These are phyloP conservation scores for Colletotrichum nymphaeae DNA, from an alignment of 2,329 filamentous ascomycete genomes.

Conservation along the genomic window DNA sequence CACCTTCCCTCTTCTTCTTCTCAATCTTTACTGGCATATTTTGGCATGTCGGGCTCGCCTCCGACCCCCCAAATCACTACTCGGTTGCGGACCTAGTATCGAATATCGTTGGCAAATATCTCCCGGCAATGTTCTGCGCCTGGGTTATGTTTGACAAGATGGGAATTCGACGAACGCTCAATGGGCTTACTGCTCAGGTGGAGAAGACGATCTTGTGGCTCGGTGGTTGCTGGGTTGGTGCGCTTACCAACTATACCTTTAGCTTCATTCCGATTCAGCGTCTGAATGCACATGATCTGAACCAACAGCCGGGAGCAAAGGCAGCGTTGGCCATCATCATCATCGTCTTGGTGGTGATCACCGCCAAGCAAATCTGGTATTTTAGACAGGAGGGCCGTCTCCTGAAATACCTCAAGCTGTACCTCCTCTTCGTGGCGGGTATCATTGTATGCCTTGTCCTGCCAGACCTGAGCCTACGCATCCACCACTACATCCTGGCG, in stretches of 20 bases:
- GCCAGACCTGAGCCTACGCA: slow-evolving; percentile 83
- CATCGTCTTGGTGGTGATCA: slow-evolving; percentile 74
- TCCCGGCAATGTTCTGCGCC: slow-evolving; percentile 88
- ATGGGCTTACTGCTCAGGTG: slow-evolving; percentile 81
- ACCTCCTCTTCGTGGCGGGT: slow-evolving; percentile 73
- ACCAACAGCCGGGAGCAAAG: slow-evolving; percentile 89
- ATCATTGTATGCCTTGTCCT: slow-evolving; percentile 78
- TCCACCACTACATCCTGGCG: slow-evolving; percentile 95
- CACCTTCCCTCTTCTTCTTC: slow-evolving; percentile 85
- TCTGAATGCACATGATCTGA: slow-evolving; percentile 89
- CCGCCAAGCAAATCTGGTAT: slow-evolving; percentile 82
- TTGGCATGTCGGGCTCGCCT: slow-evolving; percentile 89
- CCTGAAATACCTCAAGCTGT: slow-evolving; percentile 81
- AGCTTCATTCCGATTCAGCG: slow-evolving; percentile 93
- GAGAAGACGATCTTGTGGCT: slow-evolving; percentile 94
- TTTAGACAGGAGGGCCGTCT: slow-evolving; percentile 88
- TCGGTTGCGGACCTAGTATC: slow-evolving; percentile 80
- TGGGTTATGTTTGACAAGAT: slow-evolving; percentile 91
- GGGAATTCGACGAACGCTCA: slow-evolving; percentile 77
- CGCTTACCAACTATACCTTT: slow-evolving; percentile 94
- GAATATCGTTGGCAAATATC: slow-evolving; percentile 80
- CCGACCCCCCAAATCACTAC: slow-evolving; percentile 80
- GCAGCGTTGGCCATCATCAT: slow-evolving; percentile 85
- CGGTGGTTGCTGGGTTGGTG: slow-evolving; percentile 89
- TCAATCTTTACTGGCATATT: slow-evolving; percentile 85